phyloP scores from a whole-genome alignment of 352 stramenopile species.

The Phytophthora syringae region DNA sequence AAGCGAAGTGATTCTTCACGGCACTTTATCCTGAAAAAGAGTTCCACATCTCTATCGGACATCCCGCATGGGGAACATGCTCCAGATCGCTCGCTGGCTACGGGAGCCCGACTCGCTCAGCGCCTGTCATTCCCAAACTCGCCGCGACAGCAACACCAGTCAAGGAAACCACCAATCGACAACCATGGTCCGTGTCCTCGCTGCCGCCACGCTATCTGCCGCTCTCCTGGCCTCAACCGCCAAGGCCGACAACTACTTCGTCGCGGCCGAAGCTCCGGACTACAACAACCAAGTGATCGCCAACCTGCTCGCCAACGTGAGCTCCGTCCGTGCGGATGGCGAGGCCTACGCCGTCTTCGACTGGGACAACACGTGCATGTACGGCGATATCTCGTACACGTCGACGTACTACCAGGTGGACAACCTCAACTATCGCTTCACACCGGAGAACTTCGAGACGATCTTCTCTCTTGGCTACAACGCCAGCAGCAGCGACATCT shows the following conservation, averaged over 20 bases:
- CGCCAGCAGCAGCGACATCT: conserved; percentile 50
- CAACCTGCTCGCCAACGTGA: conserved; percentile 46
- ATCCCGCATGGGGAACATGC: no score
- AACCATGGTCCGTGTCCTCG: conserved; percentile 32
- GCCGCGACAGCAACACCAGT: conserved; percentile 5
- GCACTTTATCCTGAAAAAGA: no score
- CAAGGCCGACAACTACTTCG: conserved; percentile 34
- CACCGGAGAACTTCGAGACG: conserved; percentile 44
- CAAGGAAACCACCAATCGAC: not conserved
- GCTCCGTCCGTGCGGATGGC: conserved; percentile 35
- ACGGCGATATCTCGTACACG: conserved; percentile 72
- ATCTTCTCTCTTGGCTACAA: conserved; percentile 65
- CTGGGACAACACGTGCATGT: conserved; percentile 78
- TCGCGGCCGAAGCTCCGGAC: no score
- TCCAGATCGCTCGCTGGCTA: conserved; percentile 10
- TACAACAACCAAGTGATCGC: conserved; percentile 47
- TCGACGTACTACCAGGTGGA: conserved; percentile 66
- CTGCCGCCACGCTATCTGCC: conserved; percentile 22
- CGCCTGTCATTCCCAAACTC: conserved; percentile 26
- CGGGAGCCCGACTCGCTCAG: not conserved
- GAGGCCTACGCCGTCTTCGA: conserved; percentile 62
- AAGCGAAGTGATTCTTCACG: no score
- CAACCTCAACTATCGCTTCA: conserved; percentile 60
- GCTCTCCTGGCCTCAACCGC: conserved; percentile 21
- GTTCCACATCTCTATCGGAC: no score